These are phyloP conservation scores for Pterocarpus santalinus DNA, from an alignment of 306 rosid genomes.

Conservation along the genomic window DNA sequence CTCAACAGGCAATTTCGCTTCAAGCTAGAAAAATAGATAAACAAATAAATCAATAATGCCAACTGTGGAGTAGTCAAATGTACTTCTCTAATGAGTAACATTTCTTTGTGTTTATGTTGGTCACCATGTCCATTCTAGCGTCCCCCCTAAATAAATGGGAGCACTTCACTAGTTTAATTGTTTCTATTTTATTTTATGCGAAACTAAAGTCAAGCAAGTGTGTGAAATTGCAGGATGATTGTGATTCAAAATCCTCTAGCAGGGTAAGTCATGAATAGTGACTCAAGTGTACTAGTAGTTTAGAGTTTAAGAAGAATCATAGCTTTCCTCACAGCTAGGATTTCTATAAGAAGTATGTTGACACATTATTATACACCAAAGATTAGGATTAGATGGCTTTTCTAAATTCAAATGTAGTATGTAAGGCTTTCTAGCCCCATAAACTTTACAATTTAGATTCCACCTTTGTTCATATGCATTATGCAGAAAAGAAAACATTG, in stretches of 20 bases:
- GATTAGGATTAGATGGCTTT: too few relatives aligned
- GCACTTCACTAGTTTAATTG: slow-evolving; percentile 27
- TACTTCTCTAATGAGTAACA: too few relatives aligned
- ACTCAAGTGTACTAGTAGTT: slow-evolving; percentile 4
- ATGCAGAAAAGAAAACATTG: too few relatives aligned
- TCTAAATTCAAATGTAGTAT: background rate
- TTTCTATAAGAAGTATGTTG: background rate
- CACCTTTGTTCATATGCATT: too few relatives aligned
- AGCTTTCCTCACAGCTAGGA: slow-evolving; percentile 25
- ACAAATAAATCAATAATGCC: background rate
- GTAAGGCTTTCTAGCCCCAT: slow-evolving; percentile 24
- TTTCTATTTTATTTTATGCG: background rate
- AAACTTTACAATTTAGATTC: slow-evolving; percentile 42
- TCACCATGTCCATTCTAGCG: too few relatives aligned
- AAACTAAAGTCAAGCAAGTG: slow-evolving; percentile 6
- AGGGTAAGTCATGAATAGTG: slow-evolving; percentile 4
- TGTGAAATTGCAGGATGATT: slow-evolving; percentile 13
- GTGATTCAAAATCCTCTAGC: slow-evolving; percentile 29
- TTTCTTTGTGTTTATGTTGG: too few relatives aligned
- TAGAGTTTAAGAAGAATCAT: slow-evolving; percentile 26
- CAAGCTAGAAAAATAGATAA: background rate
- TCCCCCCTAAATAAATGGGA: background rate
- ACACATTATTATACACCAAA: too few relatives aligned
- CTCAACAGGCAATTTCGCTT: background rate
- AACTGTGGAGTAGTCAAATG: background rate